Percentiles rank a stretch among this genome's conserved stretches.
Evolutionary conservation across 495 filamentous ascomycete species (phyloP).

Genomic region (Daldinia decipiens): DNA sequence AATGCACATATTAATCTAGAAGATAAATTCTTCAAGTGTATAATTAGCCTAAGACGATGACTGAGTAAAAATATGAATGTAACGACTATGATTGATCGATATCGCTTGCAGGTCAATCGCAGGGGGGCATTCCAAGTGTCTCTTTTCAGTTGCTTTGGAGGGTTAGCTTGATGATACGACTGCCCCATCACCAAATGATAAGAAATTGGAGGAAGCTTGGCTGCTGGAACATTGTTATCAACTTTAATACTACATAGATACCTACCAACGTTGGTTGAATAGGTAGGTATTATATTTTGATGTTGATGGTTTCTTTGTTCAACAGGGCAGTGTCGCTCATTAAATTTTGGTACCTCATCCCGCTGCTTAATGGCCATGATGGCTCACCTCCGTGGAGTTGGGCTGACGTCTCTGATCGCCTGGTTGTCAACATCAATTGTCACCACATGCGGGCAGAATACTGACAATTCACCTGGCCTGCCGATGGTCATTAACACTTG

Average conservation of each 20-base stretch:
- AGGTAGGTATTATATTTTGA: slow-evolving; percentile 5
- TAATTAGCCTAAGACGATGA: neutral
- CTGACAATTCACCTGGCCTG: slow-evolving; percentile 47
- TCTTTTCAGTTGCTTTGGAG: slow-evolving; percentile 28
- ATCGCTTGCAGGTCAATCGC: slow-evolving; percentile 1
- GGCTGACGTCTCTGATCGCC: slow-evolving; percentile 12
- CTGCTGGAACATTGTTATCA: slow-evolving; percentile 21
- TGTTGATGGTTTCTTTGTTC: slow-evolving; percentile 13
- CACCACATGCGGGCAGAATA: slow-evolving; percentile 7
- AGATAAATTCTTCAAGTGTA: neutral
- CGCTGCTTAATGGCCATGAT: slow-evolving; percentile 20
- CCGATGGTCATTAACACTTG: slow-evolving; percentile 60
- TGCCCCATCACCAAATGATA: slow-evolving; percentile 29
- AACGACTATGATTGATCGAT: neutral
- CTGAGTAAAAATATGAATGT: neutral
- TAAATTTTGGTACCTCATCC: slow-evolving; percentile 14
- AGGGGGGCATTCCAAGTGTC: slow-evolving; percentile 1
- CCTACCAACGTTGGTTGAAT: neutral
- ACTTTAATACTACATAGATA: neutral
- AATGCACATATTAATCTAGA: neutral
- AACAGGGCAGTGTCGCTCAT: slow-evolving; percentile 2
- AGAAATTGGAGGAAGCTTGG: slow-evolving; percentile 42
- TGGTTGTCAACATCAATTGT: slow-evolving; percentile 27
- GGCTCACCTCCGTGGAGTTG: slow-evolving; percentile 10
- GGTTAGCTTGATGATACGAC: slow-evolving; percentile 25